A percentile compares a stretch with the other conserved stretches of the same genome.
Conservation (phyloP, 2,329 filamentous ascomycete species). For the Daldinia sp. region DNA sequence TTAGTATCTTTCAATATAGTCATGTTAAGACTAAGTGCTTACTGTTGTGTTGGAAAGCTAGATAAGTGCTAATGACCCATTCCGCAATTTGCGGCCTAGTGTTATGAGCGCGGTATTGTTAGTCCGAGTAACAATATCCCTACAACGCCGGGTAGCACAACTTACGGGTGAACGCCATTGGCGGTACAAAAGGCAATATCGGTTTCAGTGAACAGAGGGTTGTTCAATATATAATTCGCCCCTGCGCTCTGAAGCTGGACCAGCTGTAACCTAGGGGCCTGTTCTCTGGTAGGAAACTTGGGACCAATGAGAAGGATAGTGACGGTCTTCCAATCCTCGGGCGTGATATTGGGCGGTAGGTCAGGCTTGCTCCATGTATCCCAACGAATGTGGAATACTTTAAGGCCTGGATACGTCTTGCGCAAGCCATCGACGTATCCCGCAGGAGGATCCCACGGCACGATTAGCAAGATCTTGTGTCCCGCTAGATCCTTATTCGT, state of each 20-base stretch:
- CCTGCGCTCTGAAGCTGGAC: slow-evolving; percentile 68
- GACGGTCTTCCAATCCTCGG: slow-evolving; percentile 60
- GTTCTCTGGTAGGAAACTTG: slow-evolving; percentile 57
- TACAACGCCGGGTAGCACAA: background rate
- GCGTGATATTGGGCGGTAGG: slow-evolving; percentile 48
- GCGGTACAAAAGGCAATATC: slow-evolving; percentile 65
- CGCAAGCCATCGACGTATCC: slow-evolving; percentile 55
- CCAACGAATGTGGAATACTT: slow-evolving; percentile 54
- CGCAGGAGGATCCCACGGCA: slow-evolving; percentile 50
- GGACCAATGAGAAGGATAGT: slow-evolving; percentile 62
- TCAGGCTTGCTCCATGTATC: slow-evolving; percentile 45
- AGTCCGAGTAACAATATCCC: background rate
- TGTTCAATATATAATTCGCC: slow-evolving; percentile 61
- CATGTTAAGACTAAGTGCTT: slow-evolving; percentile 40
- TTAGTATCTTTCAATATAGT: background rate
- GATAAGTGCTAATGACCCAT: slow-evolving; percentile 66
- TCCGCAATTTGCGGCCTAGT: slow-evolving; percentile 67
- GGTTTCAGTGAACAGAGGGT: slow-evolving; percentile 63
- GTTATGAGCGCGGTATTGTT: background rate
- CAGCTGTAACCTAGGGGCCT: slow-evolving; percentile 62
- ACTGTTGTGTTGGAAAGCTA: slow-evolving; percentile 63
- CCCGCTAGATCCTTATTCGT: slow-evolving; percentile 55
- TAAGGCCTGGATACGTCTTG: slow-evolving; percentile 59
- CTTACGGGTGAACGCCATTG: slow-evolving; percentile 69
- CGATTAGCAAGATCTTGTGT: slow-evolving; percentile 62